A percentile compares a stretch with the other conserved stretches of the same genome.
Conservation (phyloP, 495 filamentous ascomycete species). For the Aspergillus affinis region DNA sequence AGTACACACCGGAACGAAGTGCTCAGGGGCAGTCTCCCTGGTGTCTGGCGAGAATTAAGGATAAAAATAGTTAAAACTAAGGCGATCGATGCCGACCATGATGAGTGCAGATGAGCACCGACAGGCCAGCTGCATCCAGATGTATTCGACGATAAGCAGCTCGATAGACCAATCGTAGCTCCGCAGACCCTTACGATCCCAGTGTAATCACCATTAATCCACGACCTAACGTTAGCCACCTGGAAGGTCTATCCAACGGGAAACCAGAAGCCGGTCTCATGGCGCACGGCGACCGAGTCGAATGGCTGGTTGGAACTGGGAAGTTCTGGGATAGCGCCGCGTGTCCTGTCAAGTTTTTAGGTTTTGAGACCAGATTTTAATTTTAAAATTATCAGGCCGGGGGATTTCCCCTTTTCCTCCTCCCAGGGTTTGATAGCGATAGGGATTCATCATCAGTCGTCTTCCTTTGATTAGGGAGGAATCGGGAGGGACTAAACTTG, state of each 20-base stretch:
- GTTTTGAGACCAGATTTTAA: not conserved
- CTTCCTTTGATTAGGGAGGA: not conserved
- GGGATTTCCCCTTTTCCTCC: slow-evolving; percentile 17
- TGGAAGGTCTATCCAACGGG: not conserved
- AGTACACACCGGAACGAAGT: too few species aligned
- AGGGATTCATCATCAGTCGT: not conserved
- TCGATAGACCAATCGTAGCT: not conserved
- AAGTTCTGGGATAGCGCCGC: not conserved
- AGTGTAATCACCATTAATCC: too few species aligned
- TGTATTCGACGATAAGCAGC: not conserved
- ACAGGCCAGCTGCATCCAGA: not conserved
- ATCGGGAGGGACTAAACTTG: slow-evolving; percentile 33
- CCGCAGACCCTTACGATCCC: not conserved
- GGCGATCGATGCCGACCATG: not conserved
- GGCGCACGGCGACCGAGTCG: not conserved
- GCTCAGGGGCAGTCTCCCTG: too few species aligned
- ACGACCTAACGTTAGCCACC: too few species aligned
- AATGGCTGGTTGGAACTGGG: not conserved
- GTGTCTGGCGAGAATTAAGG: not conserved
- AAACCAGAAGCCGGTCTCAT: not conserved
- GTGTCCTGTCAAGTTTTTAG: not conserved
- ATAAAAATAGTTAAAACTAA: not conserved
- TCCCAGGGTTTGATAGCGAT: slow-evolving; percentile 11
- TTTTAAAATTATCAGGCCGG: slow-evolving; percentile 1
- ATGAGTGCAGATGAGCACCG: not conserved